Evolutionary conservation across 169 alveolate genomes (phyloP).

Genomic region (Eimeria tenella): DNA sequence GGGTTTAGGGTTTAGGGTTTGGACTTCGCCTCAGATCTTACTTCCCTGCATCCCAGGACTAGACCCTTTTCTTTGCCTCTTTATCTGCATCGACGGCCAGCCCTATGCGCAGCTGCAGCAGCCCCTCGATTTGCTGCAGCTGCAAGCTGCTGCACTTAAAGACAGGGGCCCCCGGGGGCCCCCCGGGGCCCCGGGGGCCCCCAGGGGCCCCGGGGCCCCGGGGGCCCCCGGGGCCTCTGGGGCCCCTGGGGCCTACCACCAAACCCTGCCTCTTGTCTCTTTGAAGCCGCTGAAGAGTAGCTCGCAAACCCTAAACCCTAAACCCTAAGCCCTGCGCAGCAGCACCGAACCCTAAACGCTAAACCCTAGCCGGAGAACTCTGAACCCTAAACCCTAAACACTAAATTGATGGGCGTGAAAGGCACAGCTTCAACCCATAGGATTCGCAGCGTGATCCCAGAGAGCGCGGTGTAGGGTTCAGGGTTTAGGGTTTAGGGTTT

Average conservation of each 20-base stretch:
- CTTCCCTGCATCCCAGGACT: constrained; percentile 4
- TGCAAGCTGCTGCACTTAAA: background rate
- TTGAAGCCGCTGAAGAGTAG: no score
- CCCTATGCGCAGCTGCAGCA: constrained; percentile 26
- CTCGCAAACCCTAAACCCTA: background rate
- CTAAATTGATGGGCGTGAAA: background rate
- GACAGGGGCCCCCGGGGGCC: no score
- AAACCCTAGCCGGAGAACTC: background rate
- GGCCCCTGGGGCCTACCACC: no score
- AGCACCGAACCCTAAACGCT: background rate
- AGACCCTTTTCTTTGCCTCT: constrained; percentile 3
- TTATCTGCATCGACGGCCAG: background rate
- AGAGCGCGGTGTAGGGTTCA: background rate
- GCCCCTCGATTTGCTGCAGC: background rate
- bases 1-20: constrained; percentile 32
- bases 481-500: background rate
- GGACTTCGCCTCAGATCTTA: background rate
- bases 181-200: no score
- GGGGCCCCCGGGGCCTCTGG: no score
- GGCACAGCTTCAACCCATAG: no score
- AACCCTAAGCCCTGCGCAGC: background rate
- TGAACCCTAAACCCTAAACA: constrained; percentile 7
- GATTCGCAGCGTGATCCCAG: no score
- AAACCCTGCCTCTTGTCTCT: no score
- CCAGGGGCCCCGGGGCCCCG: no score